Evolutionary conservation across 2,329 filamentous ascomycete species (phyloP), one percentile per base, ranked within the genome.

Genomic region (Blastomyces emzantsi): DNA sequence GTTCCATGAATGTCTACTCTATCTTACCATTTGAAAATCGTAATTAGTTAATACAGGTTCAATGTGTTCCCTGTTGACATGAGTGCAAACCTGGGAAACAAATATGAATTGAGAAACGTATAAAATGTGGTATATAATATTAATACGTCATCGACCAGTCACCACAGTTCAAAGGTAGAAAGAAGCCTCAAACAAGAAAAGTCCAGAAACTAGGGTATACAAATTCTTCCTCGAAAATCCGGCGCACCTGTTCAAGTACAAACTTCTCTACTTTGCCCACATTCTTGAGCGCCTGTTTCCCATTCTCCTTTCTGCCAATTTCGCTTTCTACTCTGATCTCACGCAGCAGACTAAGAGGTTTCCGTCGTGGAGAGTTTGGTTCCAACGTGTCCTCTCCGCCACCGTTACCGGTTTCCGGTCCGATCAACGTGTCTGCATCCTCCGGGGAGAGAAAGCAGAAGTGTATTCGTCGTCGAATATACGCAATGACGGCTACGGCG

Each of bases 141-240:
- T 5, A 56, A 56, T 56, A 22, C 30, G n/a, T n/a, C 19, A 33
- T 22, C 19, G 19, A 15, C 22, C n/a, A 17, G 8, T 11, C 19
- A 55, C 11, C 17, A n/a, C 9, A 36, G 9, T 55, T 15, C 22
- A 15, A 51, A 51, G 7, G n/a, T 8, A 41, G 22, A n/a, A 41
- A 51, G 22, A 25, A 15, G 28, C 36, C 60, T 78, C 77, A 96
- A 55, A 97, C 88, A 70, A 99, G 79, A 75, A 97, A 97, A 0
- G 93, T 97, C 92, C 93, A 97, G 77, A 95, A 97, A 76, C 92
- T 97, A 55, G 94, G 94, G 78, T 96, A 97, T 66, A 97, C 92
- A 78, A 97, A 94, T 75, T 99, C 94, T 73, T 97, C 94, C 77
- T 99, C 94, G 72, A 99, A 97, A 70, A 99, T 97, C 72, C 92